These are phyloP conservation scores for Tylopilus sp. DNA, from an alignment of 1,284 basidiomycete genomes.

Conservation along the genomic window DNA sequence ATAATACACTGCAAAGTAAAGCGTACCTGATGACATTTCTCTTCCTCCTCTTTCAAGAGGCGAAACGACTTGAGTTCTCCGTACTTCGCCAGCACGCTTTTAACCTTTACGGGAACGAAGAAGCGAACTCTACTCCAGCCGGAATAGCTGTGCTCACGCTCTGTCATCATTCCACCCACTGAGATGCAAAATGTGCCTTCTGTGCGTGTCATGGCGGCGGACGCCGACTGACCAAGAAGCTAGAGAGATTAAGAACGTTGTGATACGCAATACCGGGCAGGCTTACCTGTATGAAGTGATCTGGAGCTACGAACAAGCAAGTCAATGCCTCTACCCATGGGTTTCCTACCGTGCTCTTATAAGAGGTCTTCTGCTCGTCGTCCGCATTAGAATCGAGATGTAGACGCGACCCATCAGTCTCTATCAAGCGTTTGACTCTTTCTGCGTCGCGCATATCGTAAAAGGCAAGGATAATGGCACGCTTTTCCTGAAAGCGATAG, in stretches of 20 bases:
- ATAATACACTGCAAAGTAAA: neutral
- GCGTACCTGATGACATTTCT: conserved; percentile 33
- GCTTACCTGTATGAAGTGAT: conserved; percentile 32
- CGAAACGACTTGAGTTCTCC: conserved; percentile 35
- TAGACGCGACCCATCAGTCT: conserved; percentile 28
- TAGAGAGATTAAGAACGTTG: conserved; percentile 20
- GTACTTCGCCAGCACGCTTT: conserved; percentile 32
- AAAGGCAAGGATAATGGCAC: conserved; percentile 59
- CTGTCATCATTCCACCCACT: conserved; percentile 29
- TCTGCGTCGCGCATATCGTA: conserved; percentile 58
- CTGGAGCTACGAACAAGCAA: conserved; percentile 34
- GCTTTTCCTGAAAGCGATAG: conserved; percentile 47
- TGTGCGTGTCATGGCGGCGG: conserved; percentile 38
- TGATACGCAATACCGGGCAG: neutral
- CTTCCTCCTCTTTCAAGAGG: conserved; percentile 30
- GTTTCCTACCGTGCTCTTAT: conserved; percentile 16
- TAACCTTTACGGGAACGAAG: conserved; percentile 33
- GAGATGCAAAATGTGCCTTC: conserved; percentile 46
- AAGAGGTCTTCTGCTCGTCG: conserved; percentile 21
- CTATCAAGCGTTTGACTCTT: conserved; percentile 45
- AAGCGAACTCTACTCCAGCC: conserved; percentile 24
- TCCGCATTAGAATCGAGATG: conserved; percentile 24
- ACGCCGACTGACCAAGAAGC: conserved; percentile 43
- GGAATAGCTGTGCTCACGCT: conserved; percentile 21
- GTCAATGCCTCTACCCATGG: conserved; percentile 28